A percentile compares a stretch with the other conserved stretches of the same genome.
phyloP scores from a whole-genome alignment of 441 rosid species.

The Brassica balearica region DNA sequence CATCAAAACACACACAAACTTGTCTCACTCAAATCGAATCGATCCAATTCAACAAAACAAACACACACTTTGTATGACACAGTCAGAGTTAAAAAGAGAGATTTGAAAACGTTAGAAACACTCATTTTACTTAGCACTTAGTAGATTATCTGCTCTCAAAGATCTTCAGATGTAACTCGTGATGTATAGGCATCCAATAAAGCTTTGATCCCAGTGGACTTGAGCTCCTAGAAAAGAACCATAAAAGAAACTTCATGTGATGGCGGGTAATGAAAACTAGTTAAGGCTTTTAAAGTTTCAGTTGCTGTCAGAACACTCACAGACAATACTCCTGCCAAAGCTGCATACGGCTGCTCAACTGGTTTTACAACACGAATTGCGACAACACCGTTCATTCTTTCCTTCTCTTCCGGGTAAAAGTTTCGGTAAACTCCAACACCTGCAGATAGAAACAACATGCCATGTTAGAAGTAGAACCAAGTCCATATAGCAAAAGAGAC shows the following conservation, averaged over 20 bases:
- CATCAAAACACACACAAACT: too few species aligned
- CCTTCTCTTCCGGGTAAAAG: conserved; percentile 76
- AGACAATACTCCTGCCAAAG: conserved; percentile 60
- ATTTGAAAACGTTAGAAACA: not conserved
- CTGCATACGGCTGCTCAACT: conserved; percentile 63
- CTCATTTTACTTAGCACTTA: not conserved
- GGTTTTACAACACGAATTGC: conserved; percentile 61
- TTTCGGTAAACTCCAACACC: conserved; percentile 72
- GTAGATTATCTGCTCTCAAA: conserved; percentile 15
- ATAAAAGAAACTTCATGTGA: conserved; percentile 7
- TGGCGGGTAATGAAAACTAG: not conserved
- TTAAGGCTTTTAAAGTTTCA: not conserved
- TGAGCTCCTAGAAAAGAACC: conserved; percentile 31
- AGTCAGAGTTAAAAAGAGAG: not conserved
- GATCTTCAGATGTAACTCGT: conserved; percentile 11
- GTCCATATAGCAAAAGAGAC: conserved; percentile 3
- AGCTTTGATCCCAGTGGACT: conserved; percentile 35
- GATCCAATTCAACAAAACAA: too few species aligned
- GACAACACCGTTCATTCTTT: conserved; percentile 69
- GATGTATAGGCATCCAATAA: conserved; percentile 35
- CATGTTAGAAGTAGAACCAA: conserved; percentile 4
- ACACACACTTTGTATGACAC: conserved; percentile 1
- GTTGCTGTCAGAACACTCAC: conserved; percentile 52
- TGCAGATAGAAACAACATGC: conserved; percentile 27
- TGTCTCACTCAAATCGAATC: too few species aligned